Base-by-base conservation (phyloP, 2,329 filamentous ascomycete species). In the Fusarium robinianum region DNA sequence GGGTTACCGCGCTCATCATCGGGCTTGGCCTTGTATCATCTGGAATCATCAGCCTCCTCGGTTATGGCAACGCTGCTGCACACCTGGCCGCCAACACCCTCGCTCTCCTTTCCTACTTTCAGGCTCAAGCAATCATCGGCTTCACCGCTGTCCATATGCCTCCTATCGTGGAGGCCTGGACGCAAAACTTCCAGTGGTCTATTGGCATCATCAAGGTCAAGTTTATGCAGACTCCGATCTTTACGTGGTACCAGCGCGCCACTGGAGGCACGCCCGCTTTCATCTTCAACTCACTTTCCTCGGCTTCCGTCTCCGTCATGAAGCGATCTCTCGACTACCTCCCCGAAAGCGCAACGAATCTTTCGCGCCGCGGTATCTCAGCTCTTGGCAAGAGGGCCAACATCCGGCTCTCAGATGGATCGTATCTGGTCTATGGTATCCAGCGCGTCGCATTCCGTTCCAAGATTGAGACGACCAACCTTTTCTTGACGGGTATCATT, bases 101-200 rank as follows among this genome's bases (percentile, higher is more conserved):
- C 49, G 92, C 91, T 11, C 82, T 97, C 12, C 95, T 96, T 65
- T 81, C 86, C 50, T 96, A 94, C 70, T 95, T 96, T 77, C 92
- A 97, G 70, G 83, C 88, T 5, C 90, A 96, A 70, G 91, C 92
- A 26, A 89, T 96, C 68, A 77, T 96, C 59, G 91, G 91, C 51
- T 85, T 96, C 70, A 88, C 85, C 25, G 81, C 85, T 11, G 84
- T 96, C 8, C 77, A 78, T 18, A 79, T 96, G 51, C 92, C 92
- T 4, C 92, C 92, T 0, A 87, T 96, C 47, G 92, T 95, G 38
- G 80, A 88, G 63, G 80, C 90, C 0, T 97, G 92, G 92, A 96
- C 91, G 2, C 91, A 96, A 71, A 92, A 96, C 72, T 96, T 97
- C 73, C 88, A 95, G 65, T 97, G 92, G 92, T 94, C 87, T 63